These are phyloP conservation scores for Camellia lanceoleosa DNA, from an alignment of 148 eudicot genomes.

Conservation along the genomic window DNA sequence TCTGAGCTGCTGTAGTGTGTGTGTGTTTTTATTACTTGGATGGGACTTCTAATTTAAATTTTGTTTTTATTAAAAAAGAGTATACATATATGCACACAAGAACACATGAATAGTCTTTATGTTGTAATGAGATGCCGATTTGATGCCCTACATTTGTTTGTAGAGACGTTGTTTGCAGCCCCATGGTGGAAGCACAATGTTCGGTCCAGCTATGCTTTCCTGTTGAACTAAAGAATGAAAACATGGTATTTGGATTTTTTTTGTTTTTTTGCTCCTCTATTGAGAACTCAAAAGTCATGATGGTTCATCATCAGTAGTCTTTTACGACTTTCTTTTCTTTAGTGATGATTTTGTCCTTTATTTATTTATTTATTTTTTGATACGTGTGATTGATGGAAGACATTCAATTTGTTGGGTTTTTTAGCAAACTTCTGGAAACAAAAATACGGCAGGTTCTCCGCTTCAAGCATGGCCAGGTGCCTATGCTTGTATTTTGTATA, in stretches of 20 bases:
- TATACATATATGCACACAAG: neutral
- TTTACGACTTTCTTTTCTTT: neutral
- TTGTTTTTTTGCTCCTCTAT: neutral
- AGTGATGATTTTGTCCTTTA: neutral
- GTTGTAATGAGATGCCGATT: constrained; percentile 5
- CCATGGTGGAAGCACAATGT: constrained; percentile 97
- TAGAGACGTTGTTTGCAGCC: constrained; percentile 88
- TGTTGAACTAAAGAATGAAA: constrained; percentile 62
- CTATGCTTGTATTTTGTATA: constrained; percentile 1
- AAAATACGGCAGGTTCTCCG: constrained; percentile 87
- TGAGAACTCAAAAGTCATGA: neutral
- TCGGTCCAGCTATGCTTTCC: constrained; percentile 83
- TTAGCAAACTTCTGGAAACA: constrained; percentile 80
- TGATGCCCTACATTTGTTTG: constrained; percentile 26
- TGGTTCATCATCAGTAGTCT: neutral
- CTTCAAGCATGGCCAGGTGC: constrained; percentile 87
- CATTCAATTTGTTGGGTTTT: too few species aligned
- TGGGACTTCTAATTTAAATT: too few species aligned
- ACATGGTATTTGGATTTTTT: constrained; percentile 44
- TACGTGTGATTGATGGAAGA: constrained; percentile 58
- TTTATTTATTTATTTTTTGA: neutral
- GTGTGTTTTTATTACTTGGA: too few species aligned
- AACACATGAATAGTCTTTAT: neutral
- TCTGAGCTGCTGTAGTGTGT: too few species aligned
- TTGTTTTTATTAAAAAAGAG: too few species aligned